Evolutionary conservation across 192 early-diverging fungal genomes (phyloP).

Genomic region (Coemansia umbellata): DNA sequence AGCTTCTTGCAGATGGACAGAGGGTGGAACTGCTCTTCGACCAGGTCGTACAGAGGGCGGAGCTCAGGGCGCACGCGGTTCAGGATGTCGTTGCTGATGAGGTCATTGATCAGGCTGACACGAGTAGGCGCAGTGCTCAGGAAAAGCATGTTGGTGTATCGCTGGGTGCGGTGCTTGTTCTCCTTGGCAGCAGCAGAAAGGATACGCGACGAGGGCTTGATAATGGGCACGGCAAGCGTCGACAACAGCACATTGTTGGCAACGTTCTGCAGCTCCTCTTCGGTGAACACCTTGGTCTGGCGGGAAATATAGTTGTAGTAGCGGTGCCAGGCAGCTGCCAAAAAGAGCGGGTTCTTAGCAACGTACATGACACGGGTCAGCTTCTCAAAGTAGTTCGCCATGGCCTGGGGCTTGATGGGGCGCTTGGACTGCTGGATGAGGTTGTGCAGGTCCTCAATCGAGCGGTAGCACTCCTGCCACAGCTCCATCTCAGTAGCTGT

Average conservation of each 20-base stretch:
- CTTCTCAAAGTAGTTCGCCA: slow-evolving; percentile 99
- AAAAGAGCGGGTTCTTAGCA: slow-evolving; percentile 96
- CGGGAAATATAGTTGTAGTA: slow-evolving; percentile 75
- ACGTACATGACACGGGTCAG: slow-evolving; percentile 95
- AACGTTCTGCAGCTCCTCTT: slow-evolving; percentile 84
- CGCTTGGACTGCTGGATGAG: slow-evolving; percentile 88
- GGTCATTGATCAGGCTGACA: slow-evolving; percentile 85
- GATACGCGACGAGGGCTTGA: slow-evolving; percentile 74
- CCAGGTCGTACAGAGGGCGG: slow-evolving; percentile 87
- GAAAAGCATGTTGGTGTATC: slow-evolving; percentile 85
- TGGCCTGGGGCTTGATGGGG: slow-evolving; percentile 87
- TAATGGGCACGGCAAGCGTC: slow-evolving; percentile 94
- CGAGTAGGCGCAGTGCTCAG: slow-evolving; percentile 80
- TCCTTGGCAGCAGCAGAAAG: slow-evolving; percentile 68
- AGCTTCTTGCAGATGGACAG: slow-evolving; percentile 97
- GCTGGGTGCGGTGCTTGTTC: slow-evolving; percentile 73
- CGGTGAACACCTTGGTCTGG: slow-evolving; percentile 74
- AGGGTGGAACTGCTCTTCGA: slow-evolving; percentile 99
- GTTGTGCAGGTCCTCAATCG: slow-evolving; percentile 96
- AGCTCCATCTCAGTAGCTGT: slow-evolving; percentile 94
- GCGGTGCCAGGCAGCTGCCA: slow-evolving; percentile 94
- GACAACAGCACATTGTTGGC: slow-evolving; percentile 92
- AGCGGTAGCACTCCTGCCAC: slow-evolving; percentile 98
- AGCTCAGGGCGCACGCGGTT: slow-evolving; percentile 83
- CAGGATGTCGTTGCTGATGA: slow-evolving; percentile 82